Evolutionary conservation across 1,284 basidiomycete species (phyloP).

Genomic region (Lentinus polychrous): DNA sequence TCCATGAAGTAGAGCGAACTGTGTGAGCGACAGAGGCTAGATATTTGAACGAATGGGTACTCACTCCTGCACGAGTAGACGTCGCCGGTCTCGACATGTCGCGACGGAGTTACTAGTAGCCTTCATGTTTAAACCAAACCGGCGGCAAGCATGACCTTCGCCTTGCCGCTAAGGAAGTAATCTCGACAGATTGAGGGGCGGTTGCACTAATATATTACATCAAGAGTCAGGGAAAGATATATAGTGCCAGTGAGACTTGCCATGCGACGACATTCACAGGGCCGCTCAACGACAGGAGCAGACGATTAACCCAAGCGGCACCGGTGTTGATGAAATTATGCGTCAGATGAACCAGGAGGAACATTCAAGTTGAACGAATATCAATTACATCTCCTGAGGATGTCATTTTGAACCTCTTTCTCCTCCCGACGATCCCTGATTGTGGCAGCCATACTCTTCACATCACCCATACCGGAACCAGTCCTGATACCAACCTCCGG

Average conservation of each 20-base stretch:
- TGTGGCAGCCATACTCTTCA: slow-evolving; percentile 86
- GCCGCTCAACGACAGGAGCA: slow-evolving; percentile 90
- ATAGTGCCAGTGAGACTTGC: slow-evolving; percentile 33
- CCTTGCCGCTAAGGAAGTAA: slow-evolving; percentile 95
- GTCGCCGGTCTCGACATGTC: slow-evolving; percentile 99
- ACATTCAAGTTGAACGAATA: too few relatives aligned
- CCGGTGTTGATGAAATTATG: slow-evolving; percentile 92
- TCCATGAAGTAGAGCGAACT: slow-evolving; percentile 85
- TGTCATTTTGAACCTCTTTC: slow-evolving; percentile 96
- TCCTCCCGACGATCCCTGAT: slow-evolving; percentile 98
- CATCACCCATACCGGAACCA: slow-evolving; percentile 97
- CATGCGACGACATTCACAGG: slow-evolving; percentile 99
- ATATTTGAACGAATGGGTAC: slow-evolving; percentile 20
- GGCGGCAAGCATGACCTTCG: slow-evolving; percentile 98
- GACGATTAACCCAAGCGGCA: slow-evolving; percentile 95
- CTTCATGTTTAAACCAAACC: slow-evolving; percentile 99
- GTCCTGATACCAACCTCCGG: slow-evolving; percentile 90
- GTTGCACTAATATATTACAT: slow-evolving; percentile 62
- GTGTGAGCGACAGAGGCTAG: slow-evolving; percentile 8
- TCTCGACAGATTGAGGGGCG: slow-evolving; percentile 95
- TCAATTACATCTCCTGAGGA: slow-evolving; percentile 96
- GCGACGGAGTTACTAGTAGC: slow-evolving; percentile 96
- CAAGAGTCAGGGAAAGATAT: neutral
- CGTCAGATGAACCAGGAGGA: neutral
- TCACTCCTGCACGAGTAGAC: slow-evolving; percentile 85